A percentile compares a stretch with the other conserved stretches of the same genome.
Evolutionary conservation across 169 alveolate species (phyloP).

Genomic region (Neospora caninum): DNA sequence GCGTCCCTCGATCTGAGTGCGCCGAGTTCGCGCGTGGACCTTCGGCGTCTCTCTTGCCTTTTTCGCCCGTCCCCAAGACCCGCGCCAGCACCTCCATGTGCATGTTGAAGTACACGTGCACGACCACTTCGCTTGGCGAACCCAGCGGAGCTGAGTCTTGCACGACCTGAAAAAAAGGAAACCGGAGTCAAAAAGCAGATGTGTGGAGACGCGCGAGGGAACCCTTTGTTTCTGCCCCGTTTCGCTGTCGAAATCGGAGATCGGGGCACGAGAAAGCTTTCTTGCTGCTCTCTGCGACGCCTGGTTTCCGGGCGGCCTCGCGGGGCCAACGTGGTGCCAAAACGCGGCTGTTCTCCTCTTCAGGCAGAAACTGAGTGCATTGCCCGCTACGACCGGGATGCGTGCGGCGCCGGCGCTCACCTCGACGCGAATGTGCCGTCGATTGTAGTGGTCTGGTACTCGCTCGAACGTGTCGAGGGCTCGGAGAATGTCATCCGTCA

Average conservation of each 20-base stretch:
- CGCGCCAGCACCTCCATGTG: background rate
- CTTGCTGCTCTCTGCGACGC: too few species aligned
- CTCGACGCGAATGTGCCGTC: background rate
- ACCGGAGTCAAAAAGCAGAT: background rate
- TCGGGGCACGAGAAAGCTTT: too few species aligned
- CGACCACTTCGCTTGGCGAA: background rate
- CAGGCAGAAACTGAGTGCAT: too few species aligned
- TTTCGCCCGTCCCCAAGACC: background rate
- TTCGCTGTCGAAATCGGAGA: too few species aligned
- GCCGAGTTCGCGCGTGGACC: background rate
- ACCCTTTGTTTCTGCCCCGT: too few species aligned
- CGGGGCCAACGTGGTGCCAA: too few species aligned
- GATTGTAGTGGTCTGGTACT: constrained; percentile 34
- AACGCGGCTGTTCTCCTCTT: too few species aligned
- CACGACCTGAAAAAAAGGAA: background rate
- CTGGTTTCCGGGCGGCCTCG: too few species aligned
- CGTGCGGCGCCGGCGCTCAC: background rate
- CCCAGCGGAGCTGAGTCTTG: background rate
- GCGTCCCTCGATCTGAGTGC: background rate
- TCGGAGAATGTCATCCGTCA: constrained; percentile 14
- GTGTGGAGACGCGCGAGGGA: background rate
- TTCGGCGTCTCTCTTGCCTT: background rate
- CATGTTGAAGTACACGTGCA: background rate
- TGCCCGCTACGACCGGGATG: too few species aligned
- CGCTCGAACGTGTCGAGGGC: constrained; percentile 28